These are phyloP conservation scores for Elongisporangium undulatum DNA, from an alignment of 352 stramenopile genomes.

Conservation along the genomic window DNA sequence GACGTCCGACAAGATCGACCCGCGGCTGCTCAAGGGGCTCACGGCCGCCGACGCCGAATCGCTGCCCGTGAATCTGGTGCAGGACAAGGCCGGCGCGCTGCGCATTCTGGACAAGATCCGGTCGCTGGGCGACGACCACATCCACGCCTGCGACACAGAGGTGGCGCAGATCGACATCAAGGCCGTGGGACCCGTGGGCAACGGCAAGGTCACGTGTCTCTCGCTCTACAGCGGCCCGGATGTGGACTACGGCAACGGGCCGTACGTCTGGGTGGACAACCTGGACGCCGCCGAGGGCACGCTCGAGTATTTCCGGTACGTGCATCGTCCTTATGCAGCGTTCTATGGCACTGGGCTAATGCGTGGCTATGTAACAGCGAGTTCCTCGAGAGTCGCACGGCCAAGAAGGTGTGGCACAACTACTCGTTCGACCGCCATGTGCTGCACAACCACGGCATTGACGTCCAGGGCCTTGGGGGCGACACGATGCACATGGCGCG, in stretches of 20 bases:
- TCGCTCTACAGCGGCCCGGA: slow-evolving; percentile 95
- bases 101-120: slow-evolving; percentile 60
- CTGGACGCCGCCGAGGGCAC: slow-evolving; percentile 89
- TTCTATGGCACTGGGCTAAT: not conserved
- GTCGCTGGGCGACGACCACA: slow-evolving; percentile 57
- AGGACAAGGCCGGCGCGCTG: slow-evolving; percentile 58
- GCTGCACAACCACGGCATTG: slow-evolving; percentile 96
- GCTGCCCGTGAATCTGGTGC: slow-evolving; percentile 72
- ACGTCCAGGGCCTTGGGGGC: slow-evolving; percentile 89
- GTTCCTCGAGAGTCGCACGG: slow-evolving; percentile 90
- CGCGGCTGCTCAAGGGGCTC: slow-evolving; percentile 46
- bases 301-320: slow-evolving; percentile 58
- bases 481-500: slow-evolving; percentile 99
- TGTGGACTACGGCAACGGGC: slow-evolving; percentile 95
- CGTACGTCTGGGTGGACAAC: slow-evolving; percentile 90
- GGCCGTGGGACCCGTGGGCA: slow-evolving; percentile 91
- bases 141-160: slow-evolving; percentile 98
- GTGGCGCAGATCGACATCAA: slow-evolving; percentile 97
- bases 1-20: slow-evolving; percentile 65
- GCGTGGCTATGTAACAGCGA: slow-evolving; percentile 47
- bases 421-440: slow-evolving; percentile 99
- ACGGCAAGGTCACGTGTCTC: slow-evolving; percentile 97
- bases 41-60: slow-evolving; percentile 61
- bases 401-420: slow-evolving; percentile 98
- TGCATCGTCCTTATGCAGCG: not conserved